Evolutionary conservation across 148 eudicot genomes (phyloP).

Genomic region (Drosera capensis): DNA sequence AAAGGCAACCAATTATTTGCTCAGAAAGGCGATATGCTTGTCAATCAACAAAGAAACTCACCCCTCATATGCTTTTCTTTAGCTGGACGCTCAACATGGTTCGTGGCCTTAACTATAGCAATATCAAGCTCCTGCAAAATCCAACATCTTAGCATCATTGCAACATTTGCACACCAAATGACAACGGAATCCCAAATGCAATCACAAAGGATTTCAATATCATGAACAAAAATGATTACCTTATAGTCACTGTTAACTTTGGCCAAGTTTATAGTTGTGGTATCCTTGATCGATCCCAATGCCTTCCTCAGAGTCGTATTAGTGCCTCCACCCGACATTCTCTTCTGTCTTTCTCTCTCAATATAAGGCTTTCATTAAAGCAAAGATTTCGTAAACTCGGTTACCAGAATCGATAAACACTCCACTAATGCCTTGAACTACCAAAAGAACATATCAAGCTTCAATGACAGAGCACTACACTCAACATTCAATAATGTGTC

Average conservation of each 20-base stretch:
- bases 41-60: conserved; percentile 5
- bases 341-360: no score
- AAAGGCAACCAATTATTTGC: neutral
- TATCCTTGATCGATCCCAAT: conserved; percentile 82
- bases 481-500: no score
- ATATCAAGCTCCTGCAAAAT: conserved; percentile 61
- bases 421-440: no score
- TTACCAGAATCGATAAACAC: no score
- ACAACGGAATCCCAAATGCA: neutral
- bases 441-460: no score
- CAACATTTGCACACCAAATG: neutral
- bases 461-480: no score
- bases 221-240: conserved; percentile 43
- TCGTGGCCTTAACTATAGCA: conserved; percentile 82
- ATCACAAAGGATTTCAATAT: no score
- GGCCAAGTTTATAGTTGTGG: conserved; percentile 83
- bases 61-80: conserved; percentile 87
- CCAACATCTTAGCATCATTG: neutral
- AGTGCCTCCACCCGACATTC: conserved; percentile 73
- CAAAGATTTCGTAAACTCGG: no score
- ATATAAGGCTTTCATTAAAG: no score
- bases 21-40: neutral
- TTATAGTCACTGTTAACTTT: conserved; percentile 87
- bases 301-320: conserved; percentile 76
- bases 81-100: conserved; percentile 87